Conservation (phyloP, 2,329 filamentous ascomycete genomes). For the Leptographium wingfieldii region DNA sequence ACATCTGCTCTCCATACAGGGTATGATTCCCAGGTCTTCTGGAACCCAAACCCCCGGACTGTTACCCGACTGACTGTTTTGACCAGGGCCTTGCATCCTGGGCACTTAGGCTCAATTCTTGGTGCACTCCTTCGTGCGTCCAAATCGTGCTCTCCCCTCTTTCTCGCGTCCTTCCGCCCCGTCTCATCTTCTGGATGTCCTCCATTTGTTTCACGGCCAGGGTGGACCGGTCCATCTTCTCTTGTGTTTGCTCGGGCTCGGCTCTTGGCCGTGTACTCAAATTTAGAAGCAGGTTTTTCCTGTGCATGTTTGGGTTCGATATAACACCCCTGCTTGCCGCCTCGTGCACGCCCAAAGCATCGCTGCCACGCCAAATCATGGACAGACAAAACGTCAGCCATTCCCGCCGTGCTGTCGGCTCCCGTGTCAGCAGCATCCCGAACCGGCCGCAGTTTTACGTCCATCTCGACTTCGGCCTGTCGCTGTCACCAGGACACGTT, state of each 20-base stretch:
- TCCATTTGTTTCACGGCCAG: too few species aligned
- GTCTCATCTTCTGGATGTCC: not conserved
- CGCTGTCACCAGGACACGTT: slow-evolving; percentile 31
- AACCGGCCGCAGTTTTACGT: slow-evolving; percentile 31
- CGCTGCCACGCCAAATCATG: not conserved
- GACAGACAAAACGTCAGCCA: not conserved
- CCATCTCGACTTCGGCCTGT: slow-evolving; percentile 39
- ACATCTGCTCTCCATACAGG: too few species aligned
- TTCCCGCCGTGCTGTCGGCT: not conserved
- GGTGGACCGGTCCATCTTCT: too few species aligned
- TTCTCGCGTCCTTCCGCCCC: not conserved
- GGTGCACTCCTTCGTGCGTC: not conserved
- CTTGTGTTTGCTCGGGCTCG: too few species aligned
- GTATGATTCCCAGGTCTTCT: not conserved
- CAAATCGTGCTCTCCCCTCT: not conserved
- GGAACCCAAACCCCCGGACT: not conserved
- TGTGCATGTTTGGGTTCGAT: not conserved
- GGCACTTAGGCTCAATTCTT: not conserved
- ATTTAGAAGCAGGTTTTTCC: not conserved
- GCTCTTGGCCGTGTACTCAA: not conserved
- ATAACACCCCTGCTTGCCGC: not conserved
- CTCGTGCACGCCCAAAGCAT: not conserved
- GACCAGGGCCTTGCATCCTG: not conserved
- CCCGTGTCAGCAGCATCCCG: not conserved
- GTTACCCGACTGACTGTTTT: not conserved